Percentiles rank a stretch among this genome's conserved stretches.
These are phyloP conservation scores for Boletus sensibilis DNA, from an alignment of 768 basidiomycete genomes.

Conservation along the genomic window DNA sequence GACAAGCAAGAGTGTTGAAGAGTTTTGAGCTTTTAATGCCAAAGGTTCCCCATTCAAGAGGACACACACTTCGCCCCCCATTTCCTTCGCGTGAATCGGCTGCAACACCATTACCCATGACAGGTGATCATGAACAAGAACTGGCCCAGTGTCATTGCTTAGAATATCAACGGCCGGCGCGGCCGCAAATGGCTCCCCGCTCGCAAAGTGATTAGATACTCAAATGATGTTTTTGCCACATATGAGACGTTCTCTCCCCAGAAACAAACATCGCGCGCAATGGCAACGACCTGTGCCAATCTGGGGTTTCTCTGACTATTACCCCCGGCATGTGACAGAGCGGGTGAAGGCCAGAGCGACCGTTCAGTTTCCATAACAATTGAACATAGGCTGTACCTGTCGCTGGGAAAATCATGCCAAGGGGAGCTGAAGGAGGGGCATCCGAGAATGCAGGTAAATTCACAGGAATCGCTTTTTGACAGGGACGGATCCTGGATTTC, in stretches of 20 bases:
- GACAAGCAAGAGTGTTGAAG: background rate
- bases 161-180: background rate
- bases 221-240: background rate
- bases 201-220: background rate
- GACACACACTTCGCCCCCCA: background rate
- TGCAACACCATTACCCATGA: background rate
- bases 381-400: background rate
- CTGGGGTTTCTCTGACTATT: background rate
- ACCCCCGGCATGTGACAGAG: background rate
- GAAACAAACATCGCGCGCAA: background rate
- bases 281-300: background rate
- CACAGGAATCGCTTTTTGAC: background rate
- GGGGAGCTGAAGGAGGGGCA: background rate
- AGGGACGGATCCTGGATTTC: background rate
- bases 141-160: background rate
- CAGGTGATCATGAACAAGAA: background rate
- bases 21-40: background rate
- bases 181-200: background rate
- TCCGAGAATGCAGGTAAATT: background rate
- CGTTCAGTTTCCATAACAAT: background rate
- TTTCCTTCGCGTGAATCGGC: background rate
- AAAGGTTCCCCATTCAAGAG: background rate
- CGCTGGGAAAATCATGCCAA: conserved; percentile 2
- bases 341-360: background rate
- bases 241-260: background rate